Percentiles rank a stretch among this genome's conserved stretches.
phyloP scores from a whole-genome alignment of 179 eudicot genomes.

The Monotropa hypopitys region DNA sequence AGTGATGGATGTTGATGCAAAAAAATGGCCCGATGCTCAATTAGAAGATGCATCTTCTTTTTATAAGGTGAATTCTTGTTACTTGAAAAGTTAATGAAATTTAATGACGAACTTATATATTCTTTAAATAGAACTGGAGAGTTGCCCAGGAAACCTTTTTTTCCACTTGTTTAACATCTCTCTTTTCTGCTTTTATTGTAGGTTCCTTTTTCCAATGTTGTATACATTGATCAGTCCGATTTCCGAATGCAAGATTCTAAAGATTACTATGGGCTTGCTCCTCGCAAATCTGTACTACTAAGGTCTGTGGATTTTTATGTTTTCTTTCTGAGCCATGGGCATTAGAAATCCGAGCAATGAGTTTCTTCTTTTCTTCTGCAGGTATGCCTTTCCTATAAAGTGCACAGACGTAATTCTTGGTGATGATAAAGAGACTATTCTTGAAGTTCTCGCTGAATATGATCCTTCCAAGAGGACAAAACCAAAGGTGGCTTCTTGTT shows the following conservation, averaged over 20 bases:
- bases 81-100: not conserved
- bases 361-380: constrained; percentile 18
- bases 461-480: constrained; percentile 75
- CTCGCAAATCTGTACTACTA: constrained; percentile 73
- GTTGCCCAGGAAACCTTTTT: not conserved
- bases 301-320: constrained; percentile 32
- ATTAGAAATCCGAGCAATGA: not conserved
- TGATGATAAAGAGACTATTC: constrained; percentile 71
- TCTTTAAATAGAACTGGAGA: not conserved
- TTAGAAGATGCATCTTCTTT: constrained; percentile 55
- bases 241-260: constrained; percentile 85
- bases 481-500: constrained; percentile 47
- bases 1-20: constrained; percentile 72
- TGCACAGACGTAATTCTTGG: constrained; percentile 72
- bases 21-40: constrained; percentile 94
- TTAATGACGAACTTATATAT: not conserved
- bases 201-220: constrained; percentile 78
- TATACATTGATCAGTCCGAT: constrained; percentile 79
- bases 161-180: not conserved
- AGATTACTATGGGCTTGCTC: constrained; percentile 94
- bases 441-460: constrained; percentile 84
- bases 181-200: constrained; percentile 11
- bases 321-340: not conserved
- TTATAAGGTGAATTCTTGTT: constrained; percentile 47
- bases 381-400: constrained; percentile 83